phyloP scores from a whole-genome alignment of 2,329 filamentous ascomycete species.

The Penicillium sp. region DNA sequence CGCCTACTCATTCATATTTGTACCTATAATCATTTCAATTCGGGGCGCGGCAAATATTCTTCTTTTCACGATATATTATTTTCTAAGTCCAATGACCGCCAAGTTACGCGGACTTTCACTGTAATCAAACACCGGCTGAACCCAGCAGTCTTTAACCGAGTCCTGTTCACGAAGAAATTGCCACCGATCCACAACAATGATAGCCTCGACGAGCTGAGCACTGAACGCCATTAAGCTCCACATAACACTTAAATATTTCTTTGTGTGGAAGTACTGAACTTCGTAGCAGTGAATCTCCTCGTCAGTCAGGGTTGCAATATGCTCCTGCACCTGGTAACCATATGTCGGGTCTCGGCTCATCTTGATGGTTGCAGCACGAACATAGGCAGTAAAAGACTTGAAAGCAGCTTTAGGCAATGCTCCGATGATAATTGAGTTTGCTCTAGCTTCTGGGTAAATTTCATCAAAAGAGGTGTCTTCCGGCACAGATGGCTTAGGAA shows the following conservation, averaged over 20 bases:
- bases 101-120: constrained; percentile 80
- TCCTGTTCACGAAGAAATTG: constrained; percentile 79
- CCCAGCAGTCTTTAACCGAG: constrained; percentile 74
- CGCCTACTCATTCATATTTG: too few species aligned
- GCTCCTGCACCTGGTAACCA: constrained; percentile 60
- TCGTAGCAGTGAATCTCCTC: constrained; percentile 74
- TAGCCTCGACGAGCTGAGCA: constrained; percentile 80
- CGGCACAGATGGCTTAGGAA: constrained; percentile 53
- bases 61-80: constrained; percentile 30
- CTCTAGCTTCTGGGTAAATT: constrained; percentile 54
- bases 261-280: constrained; percentile 59
- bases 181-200: constrained; percentile 90
- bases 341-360: constrained; percentile 61
- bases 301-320: constrained; percentile 68
- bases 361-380: constrained; percentile 77
- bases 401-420: constrained; percentile 80
- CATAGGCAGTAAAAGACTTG: constrained; percentile 69
- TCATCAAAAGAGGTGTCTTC: constrained; percentile 28
- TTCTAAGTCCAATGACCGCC: constrained; percentile 88
- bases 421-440: constrained; percentile 73
- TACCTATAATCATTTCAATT: too few species aligned
- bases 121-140: constrained; percentile 92
- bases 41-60: too few species aligned
- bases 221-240: constrained; percentile 98
- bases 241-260: constrained; percentile 78